Conservation (phyloP, 352 stramenopile genomes). For the Pythium aphanidermatum region DNA sequence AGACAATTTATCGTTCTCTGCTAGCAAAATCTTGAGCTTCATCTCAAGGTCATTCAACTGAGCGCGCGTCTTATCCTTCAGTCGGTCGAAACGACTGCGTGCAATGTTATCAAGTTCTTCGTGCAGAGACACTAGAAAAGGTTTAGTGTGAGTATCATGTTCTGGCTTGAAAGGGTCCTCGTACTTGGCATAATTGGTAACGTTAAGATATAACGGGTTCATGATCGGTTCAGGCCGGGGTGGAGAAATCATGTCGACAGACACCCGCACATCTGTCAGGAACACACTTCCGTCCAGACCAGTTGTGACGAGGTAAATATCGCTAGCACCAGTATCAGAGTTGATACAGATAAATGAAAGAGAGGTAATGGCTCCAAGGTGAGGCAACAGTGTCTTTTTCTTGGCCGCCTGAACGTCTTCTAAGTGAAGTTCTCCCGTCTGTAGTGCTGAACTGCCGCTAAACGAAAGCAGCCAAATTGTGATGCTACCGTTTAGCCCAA, state of each 20-base stretch:
- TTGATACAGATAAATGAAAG: constrained; percentile 39
- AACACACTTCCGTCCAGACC: constrained; percentile 62
- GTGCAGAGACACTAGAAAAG: constrained; percentile 37
- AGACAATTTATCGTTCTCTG: constrained; percentile 59
- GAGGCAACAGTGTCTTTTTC: constrained; percentile 55
- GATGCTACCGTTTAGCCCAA: constrained; percentile 50
- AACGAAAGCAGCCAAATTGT: constrained; percentile 64
- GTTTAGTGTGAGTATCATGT: constrained; percentile 27
- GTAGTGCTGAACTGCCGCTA: constrained; percentile 12
- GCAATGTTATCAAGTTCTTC: constrained; percentile 30
- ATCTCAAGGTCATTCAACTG: constrained; percentile 58
- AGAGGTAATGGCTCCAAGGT: constrained; percentile 50
- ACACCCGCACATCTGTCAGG: constrained; percentile 51
- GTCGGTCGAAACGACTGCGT: constrained; percentile 52
- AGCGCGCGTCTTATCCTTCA: constrained; percentile 60
- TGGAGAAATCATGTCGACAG: constrained; percentile 17
- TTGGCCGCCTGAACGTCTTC: constrained; percentile 63
- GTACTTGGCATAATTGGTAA: constrained; percentile 69
- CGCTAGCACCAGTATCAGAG: constrained; percentile 6
- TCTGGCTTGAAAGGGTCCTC: constrained; percentile 53
- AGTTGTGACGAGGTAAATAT: constrained; percentile 51
- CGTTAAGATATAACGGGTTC: constrained; percentile 53
- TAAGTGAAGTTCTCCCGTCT: constrained; percentile 27
- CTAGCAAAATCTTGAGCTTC: constrained; percentile 60
- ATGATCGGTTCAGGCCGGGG: constrained; percentile 18